Conservation (phyloP, 352 stramenopile genomes). For the Phytopythium mirpurense region DNA sequence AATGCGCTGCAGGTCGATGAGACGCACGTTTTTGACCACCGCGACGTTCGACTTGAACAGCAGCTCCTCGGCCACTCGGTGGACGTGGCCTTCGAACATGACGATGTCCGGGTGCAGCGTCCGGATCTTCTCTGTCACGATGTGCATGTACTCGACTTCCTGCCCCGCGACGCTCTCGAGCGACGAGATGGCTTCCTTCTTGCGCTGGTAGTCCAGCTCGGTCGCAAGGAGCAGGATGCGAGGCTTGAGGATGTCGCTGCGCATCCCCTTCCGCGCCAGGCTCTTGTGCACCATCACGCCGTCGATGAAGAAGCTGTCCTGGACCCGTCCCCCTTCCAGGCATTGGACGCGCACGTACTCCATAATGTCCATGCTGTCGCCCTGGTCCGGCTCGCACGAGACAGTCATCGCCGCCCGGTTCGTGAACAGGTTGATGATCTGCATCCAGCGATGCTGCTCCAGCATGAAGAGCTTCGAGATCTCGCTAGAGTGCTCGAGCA, state of each 20-base stretch:
- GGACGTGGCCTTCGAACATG: constrained; percentile 80
- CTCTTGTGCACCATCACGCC: constrained; percentile 87
- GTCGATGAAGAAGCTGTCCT: constrained; percentile 87
- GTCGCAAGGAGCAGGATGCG: constrained; percentile 83
- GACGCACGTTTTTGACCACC: constrained; percentile 83
- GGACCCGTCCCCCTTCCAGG: constrained; percentile 62
- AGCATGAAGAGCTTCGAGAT: constrained; percentile 56
- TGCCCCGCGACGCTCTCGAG: constrained; percentile 77
- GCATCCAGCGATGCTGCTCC: constrained; percentile 80
- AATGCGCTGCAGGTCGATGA: constrained; percentile 75
- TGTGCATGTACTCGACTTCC: constrained; percentile 89
- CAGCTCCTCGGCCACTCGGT: constrained; percentile 79
- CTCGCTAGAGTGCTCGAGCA: constrained; percentile 46
- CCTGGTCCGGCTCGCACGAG: constrained; percentile 58
- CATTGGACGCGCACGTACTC: constrained; percentile 83
- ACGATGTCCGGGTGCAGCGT: constrained; percentile 82
- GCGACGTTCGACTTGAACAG: constrained; percentile 70
- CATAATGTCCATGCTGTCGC: constrained; percentile 80
- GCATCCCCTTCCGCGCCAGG: constrained; percentile 79
- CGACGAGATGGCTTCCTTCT: constrained; percentile 78
- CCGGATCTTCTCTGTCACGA: constrained; percentile 86
- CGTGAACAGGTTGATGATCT: constrained; percentile 71
- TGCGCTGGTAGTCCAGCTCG: constrained; percentile 78
- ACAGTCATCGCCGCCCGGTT: constrained; percentile 59
- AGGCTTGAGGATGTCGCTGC: constrained; percentile 69